These are phyloP conservation scores for Jatropha multifida DNA, from an alignment of 441 rosid genomes.

Conservation along the genomic window DNA sequence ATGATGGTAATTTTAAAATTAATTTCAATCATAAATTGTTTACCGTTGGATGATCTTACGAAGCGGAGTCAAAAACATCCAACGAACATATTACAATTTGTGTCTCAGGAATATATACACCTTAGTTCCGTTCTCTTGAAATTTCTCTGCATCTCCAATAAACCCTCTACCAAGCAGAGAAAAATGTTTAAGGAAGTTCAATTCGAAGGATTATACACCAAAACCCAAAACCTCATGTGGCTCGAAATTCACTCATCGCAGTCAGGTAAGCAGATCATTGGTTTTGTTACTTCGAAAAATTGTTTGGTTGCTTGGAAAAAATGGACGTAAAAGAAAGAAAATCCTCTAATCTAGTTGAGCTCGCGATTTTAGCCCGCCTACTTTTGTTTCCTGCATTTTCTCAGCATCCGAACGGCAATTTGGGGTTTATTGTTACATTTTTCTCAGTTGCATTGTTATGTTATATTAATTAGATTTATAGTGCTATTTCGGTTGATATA, in stretches of 20 bases:
- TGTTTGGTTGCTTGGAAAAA: neutral
- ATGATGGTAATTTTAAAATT: no score
- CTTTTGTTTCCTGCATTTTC: neutral
- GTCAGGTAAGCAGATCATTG: neutral
- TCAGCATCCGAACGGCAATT: neutral
- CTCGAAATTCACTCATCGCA: neutral
- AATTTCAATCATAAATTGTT: no score
- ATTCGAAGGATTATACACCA: neutral
- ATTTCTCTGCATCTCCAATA: neutral
- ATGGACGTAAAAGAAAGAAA: neutral
- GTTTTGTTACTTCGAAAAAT: neutral
- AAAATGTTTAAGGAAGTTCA: neutral
- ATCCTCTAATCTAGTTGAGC: neutral
- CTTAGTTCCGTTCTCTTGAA: neutral
- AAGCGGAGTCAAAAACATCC: neutral
- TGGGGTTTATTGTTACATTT: constrained; percentile 7
- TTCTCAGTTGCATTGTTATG: neutral
- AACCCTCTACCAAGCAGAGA: neutral
- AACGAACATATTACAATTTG: neutral
- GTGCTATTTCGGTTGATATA: neutral
- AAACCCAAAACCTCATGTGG: neutral
- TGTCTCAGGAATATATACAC: neutral
- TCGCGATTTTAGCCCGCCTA: neutral
- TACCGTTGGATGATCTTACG: neutral
- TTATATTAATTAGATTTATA: neutral